Evolutionary conservation across 2,329 filamentous ascomycete genomes (phyloP).

Genomic region (Fusarium mangiferae): DNA sequence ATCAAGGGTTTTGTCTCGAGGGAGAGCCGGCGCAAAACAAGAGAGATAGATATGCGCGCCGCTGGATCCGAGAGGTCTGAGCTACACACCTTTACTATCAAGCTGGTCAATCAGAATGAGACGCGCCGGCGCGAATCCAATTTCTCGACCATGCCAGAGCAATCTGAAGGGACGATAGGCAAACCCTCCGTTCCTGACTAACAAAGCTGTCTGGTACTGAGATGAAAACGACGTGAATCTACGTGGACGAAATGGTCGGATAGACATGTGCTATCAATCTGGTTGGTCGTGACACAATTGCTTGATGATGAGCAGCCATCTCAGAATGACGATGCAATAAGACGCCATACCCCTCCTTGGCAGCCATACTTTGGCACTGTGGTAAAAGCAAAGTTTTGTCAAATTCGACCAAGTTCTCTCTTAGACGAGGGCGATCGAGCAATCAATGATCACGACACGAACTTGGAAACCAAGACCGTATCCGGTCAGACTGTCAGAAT

Average conservation of each 20-base stretch:
- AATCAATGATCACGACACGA: constrained; percentile 21
- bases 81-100: constrained; percentile 23
- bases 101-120: constrained; percentile 27
- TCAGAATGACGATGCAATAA: constrained; percentile 41
- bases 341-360: constrained; percentile 23
- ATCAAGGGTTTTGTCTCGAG: constrained; percentile 14
- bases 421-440: constrained; percentile 4
- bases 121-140: constrained; percentile 30
- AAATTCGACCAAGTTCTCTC: constrained; percentile 1
- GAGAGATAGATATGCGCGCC: constrained; percentile 31
- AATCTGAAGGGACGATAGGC: constrained; percentile 9
- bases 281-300: constrained; percentile 5
- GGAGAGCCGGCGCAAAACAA: constrained; percentile 14
- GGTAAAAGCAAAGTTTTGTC: constrained; percentile 13
- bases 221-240: constrained; percentile 11
- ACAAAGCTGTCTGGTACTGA: constrained; percentile 21
- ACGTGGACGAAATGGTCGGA: constrained; percentile 4
- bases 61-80: constrained; percentile 28
- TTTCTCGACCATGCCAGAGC: constrained; percentile 32
- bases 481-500: constrained; percentile 7
- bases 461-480: constrained; percentile 7
- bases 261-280: constrained; percentile 9
- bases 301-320: constrained; percentile 41
- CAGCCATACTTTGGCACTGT: constrained; percentile 3
- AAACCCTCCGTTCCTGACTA: constrained; percentile 35